Evolutionary conservation across 1,284 basidiomycete species (phyloP).

Genomic region (Fomitiporia mediterranea): DNA sequence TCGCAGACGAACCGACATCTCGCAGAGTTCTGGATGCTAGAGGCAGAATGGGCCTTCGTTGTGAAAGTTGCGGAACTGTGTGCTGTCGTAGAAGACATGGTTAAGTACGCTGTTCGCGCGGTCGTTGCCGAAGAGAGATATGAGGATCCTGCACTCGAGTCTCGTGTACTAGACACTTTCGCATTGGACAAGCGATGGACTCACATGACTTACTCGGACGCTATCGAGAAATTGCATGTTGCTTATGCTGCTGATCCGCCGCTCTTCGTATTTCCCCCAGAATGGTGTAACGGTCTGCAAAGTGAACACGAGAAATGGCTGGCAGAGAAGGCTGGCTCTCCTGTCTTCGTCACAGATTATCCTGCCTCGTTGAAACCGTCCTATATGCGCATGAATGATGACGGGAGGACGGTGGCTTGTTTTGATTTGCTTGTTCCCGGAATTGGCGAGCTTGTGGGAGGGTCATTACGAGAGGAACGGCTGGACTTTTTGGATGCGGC

Average conservation of each 20-base stretch:
- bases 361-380: slow-evolving; percentile 85
- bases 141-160: slow-evolving; percentile 27
- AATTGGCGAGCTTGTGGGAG: slow-evolving; percentile 89
- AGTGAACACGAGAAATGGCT: slow-evolving; percentile 94
- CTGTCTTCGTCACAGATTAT: slow-evolving; percentile 92
- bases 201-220: slow-evolving; percentile 80
- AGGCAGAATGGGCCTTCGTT: slow-evolving; percentile 81
- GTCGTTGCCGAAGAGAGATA: slow-evolving; percentile 36
- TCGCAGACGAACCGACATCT: slow-evolving; percentile 89
- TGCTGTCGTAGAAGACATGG: slow-evolving; percentile 62
- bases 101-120: slow-evolving; percentile 44
- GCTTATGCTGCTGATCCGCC: slow-evolving; percentile 27
- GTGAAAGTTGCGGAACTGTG: slow-evolving; percentile 54
- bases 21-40: slow-evolving; percentile 98
- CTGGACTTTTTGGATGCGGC: slow-evolving; percentile 47
- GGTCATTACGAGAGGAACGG: slow-evolving; percentile 87
- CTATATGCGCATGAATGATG: slow-evolving; percentile 80
- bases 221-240: slow-evolving; percentile 55
- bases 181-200: slow-evolving; percentile 44
- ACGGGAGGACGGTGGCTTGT: slow-evolving; percentile 71
- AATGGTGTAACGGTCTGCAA: slow-evolving; percentile 70
- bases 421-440: slow-evolving; percentile 91
- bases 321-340: slow-evolving; percentile 64
- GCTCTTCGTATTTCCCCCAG: slow-evolving; percentile 53
- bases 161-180: slow-evolving; percentile 34